A percentile compares a stretch with the other conserved stretches of the same genome.
Conservation (phyloP, 169 alveolate species). For the Cryptosporidium parvum region DNA sequence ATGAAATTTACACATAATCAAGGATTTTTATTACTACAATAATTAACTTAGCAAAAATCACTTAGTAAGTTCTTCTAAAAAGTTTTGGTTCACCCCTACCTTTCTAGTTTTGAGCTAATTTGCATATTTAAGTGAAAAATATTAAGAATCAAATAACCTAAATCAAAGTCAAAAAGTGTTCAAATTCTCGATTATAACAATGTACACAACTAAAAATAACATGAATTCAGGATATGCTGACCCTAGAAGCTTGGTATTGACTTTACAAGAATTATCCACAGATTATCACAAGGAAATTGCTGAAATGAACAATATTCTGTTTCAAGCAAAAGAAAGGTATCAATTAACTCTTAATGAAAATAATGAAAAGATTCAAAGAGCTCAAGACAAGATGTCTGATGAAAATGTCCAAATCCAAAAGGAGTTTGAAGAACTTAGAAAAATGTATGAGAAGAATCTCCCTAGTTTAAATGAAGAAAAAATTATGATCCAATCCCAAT, state of each 20-base stretch:
- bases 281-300: slow-evolving; percentile 66
- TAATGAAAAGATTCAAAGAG: slow-evolving; percentile 49
- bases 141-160: not conserved
- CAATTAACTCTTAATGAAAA: slow-evolving; percentile 34
- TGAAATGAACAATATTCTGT: slow-evolving; percentile 49
- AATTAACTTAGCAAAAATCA: not conserved
- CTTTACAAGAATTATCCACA: slow-evolving; percentile 41
- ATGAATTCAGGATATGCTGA: slow-evolving; percentile 7
- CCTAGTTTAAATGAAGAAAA: slow-evolving; percentile 51
- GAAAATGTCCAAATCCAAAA: slow-evolving; percentile 26
- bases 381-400: slow-evolving; percentile 68
- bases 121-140: not conserved
- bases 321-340: slow-evolving; percentile 57
- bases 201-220: not conserved
- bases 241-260: slow-evolving; percentile 47
- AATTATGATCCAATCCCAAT: slow-evolving; percentile 47
- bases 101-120: not conserved
- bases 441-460: slow-evolving; percentile 60
- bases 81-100: not conserved
- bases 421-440: slow-evolving; percentile 59
- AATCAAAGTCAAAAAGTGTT: not conserved
- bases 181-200: not conserved
- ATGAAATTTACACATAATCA: slow-evolving; percentile 1
- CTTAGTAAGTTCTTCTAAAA: not conserved
- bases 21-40: not conserved